These are phyloP conservation scores for Austropuccinia psidii DNA, from an alignment of 1,284 basidiomycete genomes.

Conservation along the genomic window DNA sequence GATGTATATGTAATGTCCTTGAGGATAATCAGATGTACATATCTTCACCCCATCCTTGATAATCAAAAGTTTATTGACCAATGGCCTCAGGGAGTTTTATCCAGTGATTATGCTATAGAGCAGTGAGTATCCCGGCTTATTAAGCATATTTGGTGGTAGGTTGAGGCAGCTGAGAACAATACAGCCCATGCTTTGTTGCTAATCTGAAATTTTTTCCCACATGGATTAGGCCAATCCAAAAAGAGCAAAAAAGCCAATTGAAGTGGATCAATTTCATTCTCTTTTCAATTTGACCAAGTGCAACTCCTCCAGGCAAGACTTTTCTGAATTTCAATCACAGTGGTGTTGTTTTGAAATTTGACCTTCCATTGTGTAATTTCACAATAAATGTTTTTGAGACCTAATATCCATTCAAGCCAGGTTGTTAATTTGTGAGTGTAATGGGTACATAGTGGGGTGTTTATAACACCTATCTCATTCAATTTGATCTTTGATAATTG, in stretches of 20 bases:
- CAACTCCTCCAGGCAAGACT: neutral
- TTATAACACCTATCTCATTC: too few species aligned
- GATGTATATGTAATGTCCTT: neutral
- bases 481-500: too few species aligned
- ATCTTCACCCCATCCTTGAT: neutral
- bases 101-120: slow-evolving; percentile 1
- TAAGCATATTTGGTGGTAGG: neutral
- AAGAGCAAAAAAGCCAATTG: slow-evolving; percentile 1
- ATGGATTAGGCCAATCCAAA: slow-evolving; percentile 22
- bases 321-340: neutral
- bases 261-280: neutral
- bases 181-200: neutral
- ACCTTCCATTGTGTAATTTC: too few species aligned
- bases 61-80: neutral
- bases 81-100: neutral
- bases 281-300: neutral
- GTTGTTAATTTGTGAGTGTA: too few species aligned
- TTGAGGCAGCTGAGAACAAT: slow-evolving; percentile 15
- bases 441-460: too few species aligned
- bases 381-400: too few species aligned
- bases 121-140: neutral
- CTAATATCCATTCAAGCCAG: too few species aligned
- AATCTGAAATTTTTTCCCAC: slow-evolving; percentile 15
- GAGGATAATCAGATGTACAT: neutral
- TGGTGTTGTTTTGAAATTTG: too few species aligned